phyloP scores from a whole-genome alignment of 768 basidiomycete genomes.

The Albatrellus ellisii region DNA sequence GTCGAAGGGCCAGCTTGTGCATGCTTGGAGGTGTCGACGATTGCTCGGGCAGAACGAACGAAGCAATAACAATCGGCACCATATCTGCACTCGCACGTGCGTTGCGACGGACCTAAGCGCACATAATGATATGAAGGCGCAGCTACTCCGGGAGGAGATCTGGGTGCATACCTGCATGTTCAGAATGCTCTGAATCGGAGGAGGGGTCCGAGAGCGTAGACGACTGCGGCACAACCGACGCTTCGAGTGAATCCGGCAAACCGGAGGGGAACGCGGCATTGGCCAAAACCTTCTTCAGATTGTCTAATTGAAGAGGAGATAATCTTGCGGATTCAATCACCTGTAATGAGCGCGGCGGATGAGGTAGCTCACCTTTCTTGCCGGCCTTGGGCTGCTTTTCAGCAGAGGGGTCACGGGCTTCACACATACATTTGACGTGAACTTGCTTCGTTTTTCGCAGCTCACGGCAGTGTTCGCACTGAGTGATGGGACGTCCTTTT shows the following conservation, averaged over 20 bases:
- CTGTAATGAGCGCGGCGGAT: conserved; percentile 7
- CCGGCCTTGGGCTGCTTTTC: conserved; percentile 9
- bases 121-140: neutral
- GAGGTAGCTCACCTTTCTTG: conserved; percentile 51
- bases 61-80: conserved; percentile 8
- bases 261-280: conserved; percentile 74
- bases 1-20: neutral
- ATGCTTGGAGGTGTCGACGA: conserved; percentile 5
- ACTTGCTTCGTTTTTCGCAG: conserved; percentile 68
- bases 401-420: conserved; percentile 12
- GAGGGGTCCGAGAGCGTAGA: conserved; percentile 35
- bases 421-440: conserved; percentile 74
- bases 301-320: conserved; percentile 30
- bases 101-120: neutral
- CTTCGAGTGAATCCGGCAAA: conserved; percentile 56
- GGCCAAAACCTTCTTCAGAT: conserved; percentile 40
- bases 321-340: conserved; percentile 17
- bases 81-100: conserved; percentile 25
- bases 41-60: no score
- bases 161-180: conserved; percentile 28
- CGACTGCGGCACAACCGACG: conserved; percentile 37
- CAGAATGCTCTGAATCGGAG: conserved; percentile 53
- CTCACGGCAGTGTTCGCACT: conserved; percentile 77
- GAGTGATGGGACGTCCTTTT: conserved; percentile 85
- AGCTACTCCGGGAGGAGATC: neutral